These are phyloP conservation scores for Decorospora gaudefroyi DNA, from an alignment of 2,329 filamentous ascomycete genomes.

Conservation along the genomic window DNA sequence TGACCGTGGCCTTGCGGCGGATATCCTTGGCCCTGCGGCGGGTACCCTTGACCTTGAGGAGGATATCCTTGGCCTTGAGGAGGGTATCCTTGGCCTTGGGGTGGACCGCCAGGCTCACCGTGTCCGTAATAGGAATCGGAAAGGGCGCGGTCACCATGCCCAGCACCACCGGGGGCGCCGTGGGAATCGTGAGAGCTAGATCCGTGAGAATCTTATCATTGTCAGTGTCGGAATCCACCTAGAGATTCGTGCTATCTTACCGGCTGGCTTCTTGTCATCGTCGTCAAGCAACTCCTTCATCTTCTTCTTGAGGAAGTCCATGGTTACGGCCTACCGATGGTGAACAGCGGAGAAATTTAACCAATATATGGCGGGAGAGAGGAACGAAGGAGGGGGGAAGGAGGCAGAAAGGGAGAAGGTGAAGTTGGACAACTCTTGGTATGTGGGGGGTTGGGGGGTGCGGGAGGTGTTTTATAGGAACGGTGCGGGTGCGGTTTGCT, in stretches of 20 bases:
- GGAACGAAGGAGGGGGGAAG: background rate
- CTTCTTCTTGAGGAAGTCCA: conserved; percentile 56
- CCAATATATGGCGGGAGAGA: background rate
- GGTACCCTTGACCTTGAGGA: conserved; percentile 34
- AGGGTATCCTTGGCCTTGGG: conserved; percentile 21
- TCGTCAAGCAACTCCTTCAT: conserved; percentile 53
- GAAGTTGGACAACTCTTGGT: conserved; percentile 8
- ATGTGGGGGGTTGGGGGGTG: conserved; percentile 19
- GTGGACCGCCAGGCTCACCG: conserved; percentile 18
- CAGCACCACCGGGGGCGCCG: conserved; percentile 21
- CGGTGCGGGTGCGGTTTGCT: conserved; percentile 13
- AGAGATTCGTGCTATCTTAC: conserved; percentile 12
- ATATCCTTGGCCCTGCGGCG: conserved; percentile 29
- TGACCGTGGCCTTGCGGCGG: conserved; percentile 33
- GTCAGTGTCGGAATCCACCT: too few species aligned
- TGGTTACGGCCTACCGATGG: conserved; percentile 17
- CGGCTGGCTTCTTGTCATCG: conserved; percentile 43
- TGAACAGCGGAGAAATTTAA: background rate
- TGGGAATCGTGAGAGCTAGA: conserved; percentile 15
- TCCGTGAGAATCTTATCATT: conserved; percentile 8
- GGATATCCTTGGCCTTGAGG: conserved; percentile 19
- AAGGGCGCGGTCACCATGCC: conserved; percentile 27
- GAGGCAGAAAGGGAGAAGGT: background rate
- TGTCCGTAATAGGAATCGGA: conserved; percentile 30
- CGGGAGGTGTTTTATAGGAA: conserved; percentile 28